Conservation (phyloP, 495 filamentous ascomycete genomes). For the Xylaria acuta region DNA sequence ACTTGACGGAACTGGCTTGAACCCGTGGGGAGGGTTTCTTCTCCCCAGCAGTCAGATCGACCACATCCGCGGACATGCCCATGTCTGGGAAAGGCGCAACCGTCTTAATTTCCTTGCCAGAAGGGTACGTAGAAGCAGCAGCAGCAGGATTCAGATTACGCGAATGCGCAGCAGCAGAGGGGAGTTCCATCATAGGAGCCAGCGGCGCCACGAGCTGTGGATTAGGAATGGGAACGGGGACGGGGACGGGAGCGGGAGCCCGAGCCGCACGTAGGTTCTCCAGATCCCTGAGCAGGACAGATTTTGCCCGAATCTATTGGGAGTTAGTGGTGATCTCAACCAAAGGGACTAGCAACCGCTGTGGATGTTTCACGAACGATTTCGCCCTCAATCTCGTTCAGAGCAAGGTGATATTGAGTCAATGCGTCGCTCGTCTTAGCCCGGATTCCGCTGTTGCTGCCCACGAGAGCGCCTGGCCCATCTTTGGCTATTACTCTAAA, state of each 20-base stretch:
- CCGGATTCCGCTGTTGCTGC: constrained; percentile 39
- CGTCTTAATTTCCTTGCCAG: constrained; percentile 45
- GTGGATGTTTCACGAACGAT: constrained; percentile 49
- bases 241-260: constrained; percentile 30
- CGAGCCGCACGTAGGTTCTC: constrained; percentile 44
- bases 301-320: constrained; percentile 48
- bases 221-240: constrained; percentile 28
- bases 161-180: constrained; percentile 34
- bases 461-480: constrained; percentile 40
- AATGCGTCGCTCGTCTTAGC: constrained; percentile 47
- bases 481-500: constrained; percentile 49
- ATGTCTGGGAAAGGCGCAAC: constrained; percentile 57
- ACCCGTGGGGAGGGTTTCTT: constrained; percentile 39
- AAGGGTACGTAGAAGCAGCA: constrained; percentile 29
- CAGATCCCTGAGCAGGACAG: constrained; percentile 51
- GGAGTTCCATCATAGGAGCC: constrained; percentile 49
- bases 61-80: constrained; percentile 39
- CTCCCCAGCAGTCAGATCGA: constrained; percentile 36
- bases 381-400: constrained; percentile 60
- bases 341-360: not conserved
- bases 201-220: constrained; percentile 44
- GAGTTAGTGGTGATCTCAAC: constrained; percentile 28
- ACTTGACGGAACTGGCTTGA: constrained; percentile 27
- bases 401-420: constrained; percentile 52
- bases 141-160: constrained; percentile 29